phyloP scores from a whole-genome alignment of 2,329 filamentous ascomycete genomes.

The Botryotinia globosa region DNA sequence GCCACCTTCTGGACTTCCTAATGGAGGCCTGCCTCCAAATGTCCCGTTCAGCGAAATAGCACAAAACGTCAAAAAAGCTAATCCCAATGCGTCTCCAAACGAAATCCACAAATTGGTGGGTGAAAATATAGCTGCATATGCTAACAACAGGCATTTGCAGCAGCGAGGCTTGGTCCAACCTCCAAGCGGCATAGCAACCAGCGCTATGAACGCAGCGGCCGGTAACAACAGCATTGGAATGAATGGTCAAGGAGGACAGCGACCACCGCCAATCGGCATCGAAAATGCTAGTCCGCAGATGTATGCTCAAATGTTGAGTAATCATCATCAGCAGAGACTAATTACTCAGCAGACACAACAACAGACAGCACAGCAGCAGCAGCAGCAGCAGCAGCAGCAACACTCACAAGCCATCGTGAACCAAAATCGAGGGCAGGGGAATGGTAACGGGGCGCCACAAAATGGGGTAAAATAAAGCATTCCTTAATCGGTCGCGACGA shows the following conservation, averaged over 20 bases:
- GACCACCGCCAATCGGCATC: slow-evolving; percentile 35
- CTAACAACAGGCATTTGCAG: slow-evolving; percentile 19
- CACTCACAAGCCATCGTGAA: slow-evolving; percentile 22
- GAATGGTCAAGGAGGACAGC: slow-evolving; percentile 17
- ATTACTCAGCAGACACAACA: neutral
- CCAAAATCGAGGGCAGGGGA: slow-evolving; percentile 18
- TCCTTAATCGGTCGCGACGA: slow-evolving; percentile 7
- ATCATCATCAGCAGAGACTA: slow-evolving; percentile 43
- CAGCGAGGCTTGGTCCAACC: slow-evolving; percentile 39
- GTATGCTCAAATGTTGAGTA: slow-evolving; percentile 52
- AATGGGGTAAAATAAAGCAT: slow-evolving; percentile 14
- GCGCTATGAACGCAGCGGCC: slow-evolving; percentile 50
- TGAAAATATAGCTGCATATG: slow-evolving; percentile 30
- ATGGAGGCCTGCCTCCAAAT: slow-evolving; percentile 7
- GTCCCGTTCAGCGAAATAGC: slow-evolving; percentile 16
- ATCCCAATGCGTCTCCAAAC: slow-evolving; percentile 9
- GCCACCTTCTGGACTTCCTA: slow-evolving; percentile 21
- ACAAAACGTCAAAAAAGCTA: slow-evolving; percentile 1
- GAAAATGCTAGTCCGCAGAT: slow-evolving; percentile 45
- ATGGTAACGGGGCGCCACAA: slow-evolving; percentile 22
- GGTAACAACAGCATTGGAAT: slow-evolving; percentile 37
- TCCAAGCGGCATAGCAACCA: slow-evolving; percentile 47
- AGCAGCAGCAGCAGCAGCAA: slow-evolving; percentile 25
- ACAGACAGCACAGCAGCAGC: slow-evolving; percentile 37
- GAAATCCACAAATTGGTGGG: slow-evolving; percentile 37